These are phyloP conservation scores for Starmerella floris DNA, from an alignment of 805 yeast species.

Conservation along the genomic window DNA sequence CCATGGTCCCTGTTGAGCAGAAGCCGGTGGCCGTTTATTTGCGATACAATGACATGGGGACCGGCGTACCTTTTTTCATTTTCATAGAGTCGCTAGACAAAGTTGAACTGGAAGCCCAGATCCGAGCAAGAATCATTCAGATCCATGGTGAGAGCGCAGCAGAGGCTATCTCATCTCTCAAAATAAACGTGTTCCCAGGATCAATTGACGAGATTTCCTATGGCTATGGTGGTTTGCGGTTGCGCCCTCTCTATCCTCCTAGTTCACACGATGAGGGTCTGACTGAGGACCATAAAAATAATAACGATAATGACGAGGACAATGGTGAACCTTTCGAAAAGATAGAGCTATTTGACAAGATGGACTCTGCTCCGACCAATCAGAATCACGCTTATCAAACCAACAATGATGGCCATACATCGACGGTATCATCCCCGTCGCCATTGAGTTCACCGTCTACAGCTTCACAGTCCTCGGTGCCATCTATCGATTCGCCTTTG, in stretches of 20 bases:
- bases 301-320: not conserved
- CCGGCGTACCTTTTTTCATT: slow-evolving; percentile 54
- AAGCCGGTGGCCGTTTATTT: slow-evolving; percentile 3
- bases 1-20: not conserved
- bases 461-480: not conserved
- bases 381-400: not conserved
- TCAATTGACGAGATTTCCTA: slow-evolving; percentile 5
- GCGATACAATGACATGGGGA: slow-evolving; percentile 25
- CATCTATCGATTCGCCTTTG: not conserved
- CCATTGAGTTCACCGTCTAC: not conserved
- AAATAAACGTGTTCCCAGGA: slow-evolving; percentile 4
- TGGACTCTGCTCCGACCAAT: not conserved
- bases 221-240: slow-evolving; percentile 1
- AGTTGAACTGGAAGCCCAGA: not conserved
- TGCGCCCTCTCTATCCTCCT: slow-evolving; percentile 1
- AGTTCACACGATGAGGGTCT: no score
- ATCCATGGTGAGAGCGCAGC: not conserved
- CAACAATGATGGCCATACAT: not conserved
- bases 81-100: not conserved
- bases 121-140: not conserved
- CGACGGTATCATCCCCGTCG: not conserved
- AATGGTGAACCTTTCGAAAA: slow-evolving; percentile 1
- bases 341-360: not conserved
- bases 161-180: not conserved
- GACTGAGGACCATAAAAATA: not conserved